Evolutionary conservation across 2,329 filamentous ascomycete genomes (phyloP), one percentile per base, ranked within the genome.

Genomic region (Simplicillium aogashimaense): DNA sequence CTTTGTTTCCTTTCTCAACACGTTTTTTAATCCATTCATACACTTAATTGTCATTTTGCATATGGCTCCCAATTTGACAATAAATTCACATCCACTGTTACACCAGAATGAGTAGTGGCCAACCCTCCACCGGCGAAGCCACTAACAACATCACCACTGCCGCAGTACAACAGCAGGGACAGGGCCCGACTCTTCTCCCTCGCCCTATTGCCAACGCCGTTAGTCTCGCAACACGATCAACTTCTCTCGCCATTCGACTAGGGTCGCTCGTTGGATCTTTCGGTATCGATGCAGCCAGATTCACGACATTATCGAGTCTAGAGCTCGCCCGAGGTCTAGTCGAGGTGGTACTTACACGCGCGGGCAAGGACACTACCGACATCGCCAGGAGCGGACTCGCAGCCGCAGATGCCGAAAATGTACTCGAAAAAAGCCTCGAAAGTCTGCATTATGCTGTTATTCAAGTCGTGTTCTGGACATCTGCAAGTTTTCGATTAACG

Each of bases 151-250:
- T 5, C 50, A 51, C 14, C 53, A 25, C 20, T 25, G 9, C 20
- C 20, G 20, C 20, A 9, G 20, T 9, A 25, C 20, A 25, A 25
- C 6, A 9, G 20, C 20, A 25, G 20, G 20, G 20, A 25, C 20
- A 51, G 3, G 51, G 53, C 11, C 57, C 55, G 37, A 79, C 75
- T 10, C 65, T 83, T 14, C 66, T 83, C 1, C 78, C 78, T 1
- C 50, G 58, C 2, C 65, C 75, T 1, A 55, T 82, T 36, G 78
- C 78, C 29, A 72, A 69, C 38, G 69, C 69, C 20, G 67, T 83
- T 40, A 80, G 76, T 47, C 59, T 81, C 35, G 72, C 76, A 10
- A 76, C 77, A 3, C 67, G 74, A 40, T 78, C 76, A 3, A 74
- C 76, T 13, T 70, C 72, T 20, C 62, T 81, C 17, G 71, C 70